These are phyloP conservation scores for Penicillium sp. DNA, from an alignment of 2,329 filamentous ascomycete genomes.

Conservation along the genomic window DNA sequence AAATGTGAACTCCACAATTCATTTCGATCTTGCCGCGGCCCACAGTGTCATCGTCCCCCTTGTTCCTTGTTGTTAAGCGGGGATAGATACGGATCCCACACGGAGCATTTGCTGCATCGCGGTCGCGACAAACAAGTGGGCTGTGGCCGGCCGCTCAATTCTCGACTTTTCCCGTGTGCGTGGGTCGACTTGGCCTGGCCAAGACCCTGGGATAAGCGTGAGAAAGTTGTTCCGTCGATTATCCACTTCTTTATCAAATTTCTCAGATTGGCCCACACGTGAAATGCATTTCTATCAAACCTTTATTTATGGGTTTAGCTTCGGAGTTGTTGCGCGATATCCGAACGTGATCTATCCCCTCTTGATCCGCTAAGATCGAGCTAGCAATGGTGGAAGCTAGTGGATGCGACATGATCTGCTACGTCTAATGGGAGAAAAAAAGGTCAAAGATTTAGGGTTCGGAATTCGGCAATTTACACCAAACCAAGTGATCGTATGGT, in stretches of 20 bases:
- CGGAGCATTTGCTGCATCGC: neutral
- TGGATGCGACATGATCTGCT: too few species aligned
- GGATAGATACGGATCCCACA: neutral
- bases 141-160: neutral
- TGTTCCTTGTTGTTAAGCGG: neutral
- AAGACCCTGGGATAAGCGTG: neutral
- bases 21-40: conserved; percentile 4
- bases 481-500: too few species aligned
- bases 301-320: neutral
- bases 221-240: neutral
- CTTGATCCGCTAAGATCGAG: too few species aligned
- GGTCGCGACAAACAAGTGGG: neutral
- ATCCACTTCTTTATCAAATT: neutral
- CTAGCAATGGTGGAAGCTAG: too few species aligned
- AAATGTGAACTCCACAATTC: conserved; percentile 1
- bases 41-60: neutral
- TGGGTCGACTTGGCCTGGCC: neutral
- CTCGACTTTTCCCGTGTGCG: neutral
- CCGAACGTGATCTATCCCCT: too few species aligned
- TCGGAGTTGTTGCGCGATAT: neutral
- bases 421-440: too few species aligned
- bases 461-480: neutral
- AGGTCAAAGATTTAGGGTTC: neutral
- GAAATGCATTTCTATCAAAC: neutral
- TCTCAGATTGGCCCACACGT: neutral